phyloP scores from a whole-genome alignment of 139 green algal species.

The Monoraphidium neglectum region DNA sequence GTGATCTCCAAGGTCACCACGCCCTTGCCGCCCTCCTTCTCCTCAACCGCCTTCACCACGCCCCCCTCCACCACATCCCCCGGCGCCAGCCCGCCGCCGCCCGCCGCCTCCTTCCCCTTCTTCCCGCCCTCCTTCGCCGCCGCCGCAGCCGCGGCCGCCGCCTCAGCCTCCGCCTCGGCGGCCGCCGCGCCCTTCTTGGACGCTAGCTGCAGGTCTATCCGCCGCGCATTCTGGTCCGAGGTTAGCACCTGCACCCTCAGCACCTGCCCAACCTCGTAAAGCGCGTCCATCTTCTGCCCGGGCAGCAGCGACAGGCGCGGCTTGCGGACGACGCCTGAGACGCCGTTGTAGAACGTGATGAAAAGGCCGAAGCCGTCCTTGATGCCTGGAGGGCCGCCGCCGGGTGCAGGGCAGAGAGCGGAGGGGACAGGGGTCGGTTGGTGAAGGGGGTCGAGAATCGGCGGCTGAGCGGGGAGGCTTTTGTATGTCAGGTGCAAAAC shows the following conservation, averaged over 20 bases:
- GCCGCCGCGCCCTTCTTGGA: slow-evolving; percentile 11
- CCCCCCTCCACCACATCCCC: no score
- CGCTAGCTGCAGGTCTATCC: slow-evolving; percentile 4
- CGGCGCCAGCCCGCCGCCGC: no score
- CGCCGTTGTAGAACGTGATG: slow-evolving; percentile 81
- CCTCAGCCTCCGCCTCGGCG: slow-evolving; percentile 29
- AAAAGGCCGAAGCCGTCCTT: slow-evolving; percentile 81
- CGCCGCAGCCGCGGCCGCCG: background rate
- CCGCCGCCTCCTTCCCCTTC: no score
- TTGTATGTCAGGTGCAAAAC: no score
- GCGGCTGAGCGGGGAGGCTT: no score
- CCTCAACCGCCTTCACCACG: background rate
- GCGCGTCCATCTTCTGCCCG: slow-evolving; percentile 51
- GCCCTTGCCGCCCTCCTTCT: background rate
- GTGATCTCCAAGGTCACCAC: background rate
- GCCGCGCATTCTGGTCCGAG: background rate
- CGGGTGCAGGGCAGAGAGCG: no score
- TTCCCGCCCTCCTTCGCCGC: background rate
- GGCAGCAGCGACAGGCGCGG: slow-evolving; percentile 69
- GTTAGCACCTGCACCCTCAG: slow-evolving; percentile 23
- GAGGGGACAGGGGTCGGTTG: no score
- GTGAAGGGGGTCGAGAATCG: no score
- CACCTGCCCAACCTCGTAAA: slow-evolving; percentile 69
- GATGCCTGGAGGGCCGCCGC: no score
- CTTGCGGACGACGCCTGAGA: slow-evolving; percentile 63